phyloP scores from a whole-genome alignment of 2,329 filamentous ascomycete genomes.

The Furcasterigmium sp. region DNA sequence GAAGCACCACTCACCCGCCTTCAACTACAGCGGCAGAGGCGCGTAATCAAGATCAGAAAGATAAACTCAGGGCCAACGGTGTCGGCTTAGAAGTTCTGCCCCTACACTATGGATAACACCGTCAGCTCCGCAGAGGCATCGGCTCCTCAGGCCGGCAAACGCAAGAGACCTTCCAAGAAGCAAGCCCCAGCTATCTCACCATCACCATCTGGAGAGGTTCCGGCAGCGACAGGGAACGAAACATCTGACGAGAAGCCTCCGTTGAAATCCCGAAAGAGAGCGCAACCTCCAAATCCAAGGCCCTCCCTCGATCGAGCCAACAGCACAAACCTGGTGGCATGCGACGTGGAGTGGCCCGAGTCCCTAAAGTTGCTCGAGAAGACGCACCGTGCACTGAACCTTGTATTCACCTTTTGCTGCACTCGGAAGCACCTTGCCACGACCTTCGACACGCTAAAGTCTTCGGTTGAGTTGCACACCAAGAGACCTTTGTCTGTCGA shows the following conservation, averaged over 20 bases:
- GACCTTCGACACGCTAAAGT: conserved; percentile 82
- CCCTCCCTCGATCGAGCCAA: conserved; percentile 8
- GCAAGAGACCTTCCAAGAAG: too few relatives aligned
- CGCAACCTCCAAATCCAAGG: conserved; percentile 10
- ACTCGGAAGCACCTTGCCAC: conserved; percentile 89
- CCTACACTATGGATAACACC: too few relatives aligned
- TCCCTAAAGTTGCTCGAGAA: conserved; percentile 68
- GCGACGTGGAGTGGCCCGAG: conserved; percentile 61
- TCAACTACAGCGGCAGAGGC: too few relatives aligned
- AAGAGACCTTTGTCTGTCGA: conserved; percentile 64
- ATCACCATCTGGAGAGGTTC: too few relatives aligned
- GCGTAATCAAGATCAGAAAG: too few relatives aligned
- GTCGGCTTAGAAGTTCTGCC: too few relatives aligned
- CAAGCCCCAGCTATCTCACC: too few relatives aligned
- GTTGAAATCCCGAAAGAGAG: conserved; percentile 4
- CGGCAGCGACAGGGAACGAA: background rate
- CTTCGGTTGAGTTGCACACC: conserved; percentile 78
- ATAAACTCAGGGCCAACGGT: too few relatives aligned
- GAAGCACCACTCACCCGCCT: too few relatives aligned
- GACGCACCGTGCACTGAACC: conserved; percentile 78
- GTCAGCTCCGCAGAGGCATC: too few relatives aligned
- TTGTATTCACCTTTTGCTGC: conserved; percentile 93
- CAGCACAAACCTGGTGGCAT: conserved; percentile 16
- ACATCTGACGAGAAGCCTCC: background rate
- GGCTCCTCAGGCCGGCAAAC: too few relatives aligned